Evolutionary conservation across 305 asterid species (phyloP).

Genomic region (Fraxinus greggii): DNA sequence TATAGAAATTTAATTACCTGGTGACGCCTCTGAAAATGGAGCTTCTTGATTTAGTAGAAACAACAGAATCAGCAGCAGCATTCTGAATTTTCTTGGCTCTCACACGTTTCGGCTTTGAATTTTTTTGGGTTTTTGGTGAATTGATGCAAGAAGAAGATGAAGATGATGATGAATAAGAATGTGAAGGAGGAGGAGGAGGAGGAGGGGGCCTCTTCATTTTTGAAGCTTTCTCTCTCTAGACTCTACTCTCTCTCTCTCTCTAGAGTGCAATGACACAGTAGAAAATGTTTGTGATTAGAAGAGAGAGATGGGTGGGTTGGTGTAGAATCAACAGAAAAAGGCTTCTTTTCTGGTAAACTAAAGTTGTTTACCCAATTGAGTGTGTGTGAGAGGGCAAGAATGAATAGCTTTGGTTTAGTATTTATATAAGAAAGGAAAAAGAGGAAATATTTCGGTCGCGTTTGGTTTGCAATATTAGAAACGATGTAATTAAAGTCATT

Average conservation of each 20-base stretch:
- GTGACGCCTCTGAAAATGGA: slow-evolving; percentile 92
- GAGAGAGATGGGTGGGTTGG: slow-evolving; percentile 36
- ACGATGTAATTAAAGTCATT: not conserved
- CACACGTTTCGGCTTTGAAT: slow-evolving; percentile 32
- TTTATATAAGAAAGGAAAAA: not conserved
- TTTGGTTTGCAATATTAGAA: not conserved
- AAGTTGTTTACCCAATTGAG: slow-evolving; percentile 64
- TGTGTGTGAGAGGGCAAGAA: slow-evolving; percentile 18
- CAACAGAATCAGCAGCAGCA: slow-evolving; percentile 30
- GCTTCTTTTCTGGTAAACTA: slow-evolving; percentile 48
- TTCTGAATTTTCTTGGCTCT: slow-evolving; percentile 34
- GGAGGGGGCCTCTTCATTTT: slow-evolving; percentile 46
- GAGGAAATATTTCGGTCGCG: not conserved
- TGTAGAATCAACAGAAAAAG: slow-evolving; percentile 36
- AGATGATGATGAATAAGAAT: slow-evolving; percentile 41
- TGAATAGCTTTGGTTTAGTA: not conserved
- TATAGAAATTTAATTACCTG: slow-evolving; percentile 38
- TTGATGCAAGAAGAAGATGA: slow-evolving; percentile 69
- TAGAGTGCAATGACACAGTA: not conserved
- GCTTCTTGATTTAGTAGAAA: slow-evolving; percentile 66
- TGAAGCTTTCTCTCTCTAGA: not conserved
- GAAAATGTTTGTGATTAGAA: not conserved
- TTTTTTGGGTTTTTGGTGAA: slow-evolving; percentile 25
- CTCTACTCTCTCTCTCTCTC: slow-evolving; percentile 15
- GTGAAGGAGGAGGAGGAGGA: not conserved